Evolutionary conservation across 1,139 yeast species (phyloP).

Genomic region (Ogataea hybrid): DNA sequence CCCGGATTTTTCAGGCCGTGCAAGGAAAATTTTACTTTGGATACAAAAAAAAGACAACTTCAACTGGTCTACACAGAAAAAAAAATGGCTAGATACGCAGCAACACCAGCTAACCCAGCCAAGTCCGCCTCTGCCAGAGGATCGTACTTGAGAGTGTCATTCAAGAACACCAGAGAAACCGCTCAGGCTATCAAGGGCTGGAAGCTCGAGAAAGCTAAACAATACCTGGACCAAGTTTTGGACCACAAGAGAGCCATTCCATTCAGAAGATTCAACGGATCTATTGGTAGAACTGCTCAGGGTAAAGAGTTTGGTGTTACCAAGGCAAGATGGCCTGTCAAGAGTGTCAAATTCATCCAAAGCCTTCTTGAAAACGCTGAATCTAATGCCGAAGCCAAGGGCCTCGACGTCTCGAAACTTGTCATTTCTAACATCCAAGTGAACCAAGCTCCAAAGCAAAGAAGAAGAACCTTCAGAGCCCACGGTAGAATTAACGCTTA

Average conservation of each 20-base stretch:
- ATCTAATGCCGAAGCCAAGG: conserved; percentile 99
- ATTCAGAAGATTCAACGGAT: conserved; percentile 95
- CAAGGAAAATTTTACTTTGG: conserved; percentile 14
- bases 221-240: conserved; percentile 93
- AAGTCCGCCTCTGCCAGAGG: conserved; percentile 99
- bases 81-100: conserved; percentile 92
- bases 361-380: conserved; percentile 97
- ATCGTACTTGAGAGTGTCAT: conserved; percentile 98
- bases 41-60: conserved; percentile 8
- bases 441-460: conserved; percentile 99
- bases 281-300: conserved; percentile 99
- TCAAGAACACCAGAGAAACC: conserved; percentile 99
- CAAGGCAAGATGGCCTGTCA: conserved; percentile 99
- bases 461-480: conserved; percentile 99
- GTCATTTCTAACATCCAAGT: conserved; percentile 98
- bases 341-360: conserved; percentile 94
- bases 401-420: conserved; percentile 92
- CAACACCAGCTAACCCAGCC: conserved; percentile 99
- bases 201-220: conserved; percentile 95
- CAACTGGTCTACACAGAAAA: conserved; percentile 14
- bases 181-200: conserved; percentile 98
- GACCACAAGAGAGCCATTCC: conserved; percentile 99
- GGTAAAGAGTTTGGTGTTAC: conserved; percentile 99
- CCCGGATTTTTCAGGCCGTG: conserved; percentile 14
- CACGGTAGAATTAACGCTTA: conserved; percentile 99